Conservation (phyloP, 2,329 filamentous ascomycete species). For the Talaromyces funiculosus region DNA sequence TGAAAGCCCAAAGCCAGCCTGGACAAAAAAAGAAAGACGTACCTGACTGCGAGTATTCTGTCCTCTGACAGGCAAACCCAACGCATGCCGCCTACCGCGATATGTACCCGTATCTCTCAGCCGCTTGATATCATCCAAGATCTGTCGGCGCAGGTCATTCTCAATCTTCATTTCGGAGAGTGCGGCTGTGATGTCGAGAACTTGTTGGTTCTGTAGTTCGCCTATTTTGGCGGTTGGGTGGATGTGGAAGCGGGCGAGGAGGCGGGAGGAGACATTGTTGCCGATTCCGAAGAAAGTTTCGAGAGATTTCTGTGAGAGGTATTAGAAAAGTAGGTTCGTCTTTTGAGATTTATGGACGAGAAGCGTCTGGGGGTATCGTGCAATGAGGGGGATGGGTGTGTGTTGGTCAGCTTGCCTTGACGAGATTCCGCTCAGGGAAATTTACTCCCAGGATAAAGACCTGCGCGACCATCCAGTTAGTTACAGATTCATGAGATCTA, state of each 20-base stretch:
- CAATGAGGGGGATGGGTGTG: conserved; percentile 1
- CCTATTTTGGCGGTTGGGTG: conserved; percentile 76
- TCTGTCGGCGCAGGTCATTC: conserved; percentile 70
- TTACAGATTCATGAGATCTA: neutral
- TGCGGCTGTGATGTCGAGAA: conserved; percentile 77
- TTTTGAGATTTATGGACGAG: neutral
- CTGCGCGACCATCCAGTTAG: conserved; percentile 37
- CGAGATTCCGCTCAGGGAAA: conserved; percentile 75
- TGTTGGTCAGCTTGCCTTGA: conserved; percentile 58
- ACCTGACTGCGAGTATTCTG: conserved; percentile 79
- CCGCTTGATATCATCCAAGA: conserved; percentile 79
- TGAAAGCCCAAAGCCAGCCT: neutral
- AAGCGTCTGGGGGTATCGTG: too few species aligned
- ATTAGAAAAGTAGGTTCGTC: neutral
- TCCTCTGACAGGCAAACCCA: conserved; percentile 84
- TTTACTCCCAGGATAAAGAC: conserved; percentile 82
- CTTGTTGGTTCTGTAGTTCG: conserved; percentile 65
- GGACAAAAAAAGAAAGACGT: conserved; percentile 17
- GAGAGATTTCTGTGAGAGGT: conserved; percentile 49
- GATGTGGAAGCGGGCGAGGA: conserved; percentile 86
- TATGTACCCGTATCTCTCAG: conserved; percentile 89
- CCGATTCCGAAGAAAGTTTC: conserved; percentile 84
- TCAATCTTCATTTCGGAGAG: conserved; percentile 90
- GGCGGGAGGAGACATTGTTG: conserved; percentile 59
- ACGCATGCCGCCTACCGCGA: conserved; percentile 82